Evolutionary conservation across 768 basidiomycete genomes (phyloP).

Genomic region (Phanerochaete sordida): DNA sequence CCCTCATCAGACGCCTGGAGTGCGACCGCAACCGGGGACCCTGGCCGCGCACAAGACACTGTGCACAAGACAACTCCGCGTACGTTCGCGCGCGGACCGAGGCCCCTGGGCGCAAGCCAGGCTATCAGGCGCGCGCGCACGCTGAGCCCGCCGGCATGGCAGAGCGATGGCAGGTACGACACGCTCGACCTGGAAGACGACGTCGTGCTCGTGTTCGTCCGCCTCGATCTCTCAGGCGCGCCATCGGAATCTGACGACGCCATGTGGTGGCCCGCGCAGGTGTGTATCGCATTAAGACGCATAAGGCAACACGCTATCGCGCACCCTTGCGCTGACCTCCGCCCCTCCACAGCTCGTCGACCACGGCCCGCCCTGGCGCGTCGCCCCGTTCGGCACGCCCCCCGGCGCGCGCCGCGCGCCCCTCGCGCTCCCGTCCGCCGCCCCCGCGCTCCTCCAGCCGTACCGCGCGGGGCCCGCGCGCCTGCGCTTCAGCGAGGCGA

Average conservation of each 20-base stretch:
- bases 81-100: not conserved
- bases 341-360: slow-evolving; percentile 16
- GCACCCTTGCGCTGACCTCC: not conserved
- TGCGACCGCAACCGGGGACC: not conserved
- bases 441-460: slow-evolving; percentile 37
- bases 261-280: slow-evolving; percentile 75
- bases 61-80: not conserved
- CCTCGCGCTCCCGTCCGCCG: slow-evolving; percentile 32
- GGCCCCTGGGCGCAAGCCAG: not conserved
- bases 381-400: slow-evolving; percentile 27
- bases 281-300: slow-evolving; percentile 28
- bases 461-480: not conserved
- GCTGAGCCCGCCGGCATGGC: not conserved
- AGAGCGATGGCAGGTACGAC: not conserved
- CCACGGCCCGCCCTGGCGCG: slow-evolving; percentile 24
- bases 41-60: not conserved
- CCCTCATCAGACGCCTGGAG: not conserved
- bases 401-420: slow-evolving; percentile 10
- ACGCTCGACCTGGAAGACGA: not conserved
- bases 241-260: slow-evolving; percentile 10
- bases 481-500: slow-evolving; percentile 39
- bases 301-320: slow-evolving; percentile 18
- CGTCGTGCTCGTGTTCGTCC: slow-evolving; percentile 21
- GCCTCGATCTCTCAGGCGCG: slow-evolving; percentile 16
- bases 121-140: not conserved